Percentiles rank a stretch among this genome's conserved stretches.
Conservation (phyloP, 1,284 basidiomycete genomes). For the Papiliotrema nemorosa region DNA sequence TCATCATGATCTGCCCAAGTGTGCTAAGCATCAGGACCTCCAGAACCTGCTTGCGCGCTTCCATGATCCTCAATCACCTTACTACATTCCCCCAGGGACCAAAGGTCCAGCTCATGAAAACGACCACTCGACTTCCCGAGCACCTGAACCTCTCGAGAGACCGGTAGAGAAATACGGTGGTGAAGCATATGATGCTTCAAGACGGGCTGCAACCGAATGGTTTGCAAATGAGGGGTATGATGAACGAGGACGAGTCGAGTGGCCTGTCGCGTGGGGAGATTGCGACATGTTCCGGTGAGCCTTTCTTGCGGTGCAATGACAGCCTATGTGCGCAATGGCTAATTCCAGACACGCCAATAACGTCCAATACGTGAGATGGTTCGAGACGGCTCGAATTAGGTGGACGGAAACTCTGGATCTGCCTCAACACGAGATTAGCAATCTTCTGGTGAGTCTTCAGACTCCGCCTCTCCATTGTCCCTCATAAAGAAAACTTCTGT, state of each 20-base stretch:
- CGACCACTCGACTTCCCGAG: constrained; percentile 32
- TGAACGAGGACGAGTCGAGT: constrained; percentile 32
- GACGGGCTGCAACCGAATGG: constrained; percentile 9
- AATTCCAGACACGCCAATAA: constrained; percentile 45
- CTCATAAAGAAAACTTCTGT: background rate
- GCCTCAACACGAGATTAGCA: constrained; percentile 17
- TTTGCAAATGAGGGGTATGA: constrained; percentile 36
- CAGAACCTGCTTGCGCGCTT: constrained; percentile 39
- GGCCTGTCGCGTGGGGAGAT: constrained; percentile 48
- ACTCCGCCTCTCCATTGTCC: background rate
- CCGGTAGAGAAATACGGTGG: background rate
- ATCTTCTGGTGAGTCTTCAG: constrained; percentile 19
- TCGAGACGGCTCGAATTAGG: constrained; percentile 40
- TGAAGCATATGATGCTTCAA: constrained; percentile 5
- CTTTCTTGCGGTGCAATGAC: background rate
- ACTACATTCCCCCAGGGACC: constrained; percentile 38
- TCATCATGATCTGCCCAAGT: background rate
- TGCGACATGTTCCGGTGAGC: constrained; percentile 46
- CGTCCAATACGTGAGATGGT: constrained; percentile 41
- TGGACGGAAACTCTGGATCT: constrained; percentile 34
- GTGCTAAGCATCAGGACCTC: constrained; percentile 2
- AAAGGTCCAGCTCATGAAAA: constrained; percentile 38
- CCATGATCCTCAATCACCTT: constrained; percentile 36
- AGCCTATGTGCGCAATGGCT: background rate
- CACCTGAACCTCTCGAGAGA: constrained; percentile 4